Conservation (phyloP, 2,329 filamentous ascomycete species). For the Claviceps citrina region DNA sequence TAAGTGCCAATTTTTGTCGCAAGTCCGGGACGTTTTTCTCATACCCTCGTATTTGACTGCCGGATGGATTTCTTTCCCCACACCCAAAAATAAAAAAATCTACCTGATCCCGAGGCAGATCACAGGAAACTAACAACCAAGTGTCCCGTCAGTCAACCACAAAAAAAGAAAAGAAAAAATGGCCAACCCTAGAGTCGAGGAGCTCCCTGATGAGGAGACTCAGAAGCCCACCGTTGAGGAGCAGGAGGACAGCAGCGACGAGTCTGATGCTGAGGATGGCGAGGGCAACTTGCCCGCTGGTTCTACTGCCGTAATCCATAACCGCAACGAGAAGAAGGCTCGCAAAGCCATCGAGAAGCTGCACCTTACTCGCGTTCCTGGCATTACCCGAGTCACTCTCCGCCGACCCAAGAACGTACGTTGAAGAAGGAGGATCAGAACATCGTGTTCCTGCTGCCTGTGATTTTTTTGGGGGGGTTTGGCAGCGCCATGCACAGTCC, state of each 20-base stretch:
- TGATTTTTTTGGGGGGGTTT: too few relatives aligned
- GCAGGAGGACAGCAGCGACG: conserved; percentile 56
- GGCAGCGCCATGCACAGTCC: not conserved
- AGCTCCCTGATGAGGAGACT: conserved; percentile 81
- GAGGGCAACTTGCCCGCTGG: conserved; percentile 68
- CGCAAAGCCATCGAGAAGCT: conserved; percentile 98
- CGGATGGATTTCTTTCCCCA: not conserved
- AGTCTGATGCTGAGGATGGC: conserved; percentile 68
- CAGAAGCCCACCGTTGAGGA: conserved; percentile 69
- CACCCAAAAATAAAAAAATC: conserved; percentile 2
- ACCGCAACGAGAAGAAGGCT: conserved; percentile 99
- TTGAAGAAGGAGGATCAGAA: conserved; percentile 15
- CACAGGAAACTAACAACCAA: conserved; percentile 4
- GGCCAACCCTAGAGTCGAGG: conserved; percentile 96
- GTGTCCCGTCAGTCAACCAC: conserved; percentile 8
- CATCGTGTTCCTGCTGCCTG: not conserved
- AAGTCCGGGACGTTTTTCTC: conserved; percentile 1
- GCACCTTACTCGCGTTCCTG: conserved; percentile 86
- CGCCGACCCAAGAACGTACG: conserved; percentile 97
- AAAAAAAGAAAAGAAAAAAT: too few relatives aligned
- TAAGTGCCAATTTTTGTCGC: conserved; percentile 17
- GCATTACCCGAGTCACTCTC: conserved; percentile 95
- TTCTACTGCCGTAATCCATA: conserved; percentile 82
- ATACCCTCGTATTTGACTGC: not conserved
- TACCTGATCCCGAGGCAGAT: not conserved